These are phyloP conservation scores for Aspergillus baeticus DNA, from an alignment of 495 filamentous ascomycete genomes.

Conservation along the genomic window DNA sequence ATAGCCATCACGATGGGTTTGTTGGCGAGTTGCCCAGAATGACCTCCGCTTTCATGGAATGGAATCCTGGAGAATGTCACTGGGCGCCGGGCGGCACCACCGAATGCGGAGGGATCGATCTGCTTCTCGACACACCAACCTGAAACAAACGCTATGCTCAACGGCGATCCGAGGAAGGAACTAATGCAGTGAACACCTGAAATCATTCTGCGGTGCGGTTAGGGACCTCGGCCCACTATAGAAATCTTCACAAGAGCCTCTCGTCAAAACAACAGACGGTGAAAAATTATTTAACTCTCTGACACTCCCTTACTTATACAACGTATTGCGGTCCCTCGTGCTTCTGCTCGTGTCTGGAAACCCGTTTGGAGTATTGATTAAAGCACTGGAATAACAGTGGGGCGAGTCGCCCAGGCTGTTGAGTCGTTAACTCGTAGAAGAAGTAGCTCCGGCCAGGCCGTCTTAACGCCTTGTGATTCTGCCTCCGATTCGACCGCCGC, in stretches of 20 bases:
- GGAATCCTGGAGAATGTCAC: no score
- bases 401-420: slow-evolving; percentile 5
- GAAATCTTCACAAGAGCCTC: neutral
- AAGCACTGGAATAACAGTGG: neutral
- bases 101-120: neutral
- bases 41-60: neutral
- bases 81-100: neutral
- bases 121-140: neutral
- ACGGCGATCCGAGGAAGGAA: slow-evolving; percentile 7
- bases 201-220: neutral
- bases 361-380: neutral
- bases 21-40: no score
- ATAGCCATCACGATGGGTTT: no score
- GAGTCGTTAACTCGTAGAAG: neutral
- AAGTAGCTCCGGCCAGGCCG: slow-evolving; percentile 3
- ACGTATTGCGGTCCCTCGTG: no score
- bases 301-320: neutral
- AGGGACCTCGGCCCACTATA: slow-evolving; percentile 7
- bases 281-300: neutral
- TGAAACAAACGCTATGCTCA: slow-evolving; percentile 7
- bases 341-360: neutral
- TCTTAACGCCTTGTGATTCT: slow-evolving; percentile 14
- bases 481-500: slow-evolving; percentile 14
- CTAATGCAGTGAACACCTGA: slow-evolving; percentile 4
- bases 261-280: no score